Base-by-base conservation (phyloP, 257 asterid species). In the Penstemon eatonii region DNA sequence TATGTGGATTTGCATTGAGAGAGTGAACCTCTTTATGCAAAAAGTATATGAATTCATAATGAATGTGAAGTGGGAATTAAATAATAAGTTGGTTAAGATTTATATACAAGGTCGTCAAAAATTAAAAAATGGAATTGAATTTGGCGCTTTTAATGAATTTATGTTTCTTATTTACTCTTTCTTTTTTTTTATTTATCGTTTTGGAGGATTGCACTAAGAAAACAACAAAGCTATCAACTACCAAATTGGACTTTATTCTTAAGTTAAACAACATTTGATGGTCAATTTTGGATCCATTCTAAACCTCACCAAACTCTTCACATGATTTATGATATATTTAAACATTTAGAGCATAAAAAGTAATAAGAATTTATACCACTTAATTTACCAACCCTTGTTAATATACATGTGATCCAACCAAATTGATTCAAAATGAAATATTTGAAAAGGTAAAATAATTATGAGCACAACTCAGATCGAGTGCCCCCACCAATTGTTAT, bases 291-390 rank as follows among this genome's bases (percentile, higher is more conserved):
- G 42, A 53, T 18, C 18, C 39, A 13, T 2, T 11, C 4, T 67
- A 55, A 54, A 54, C 4, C 62, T 66, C 60, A 66, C 10, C 5
- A 66, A 67, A 67, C 43, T 19, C 41, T 3, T 39, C 12, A 13
- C 51, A 60, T 8, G 15, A 42, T 13, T 2, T 38, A 4, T 42
- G 39, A 41, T 42, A 7, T 8, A 60, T 60, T 37, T 38, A 40
- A 44, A 66, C n/a, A 19, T 2, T 8, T 4, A 3, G 42, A 7
- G 18, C 45, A 47, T 6, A 12, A 25, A 25, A 25, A 25, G 18
- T 62, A 3, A 37, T 46, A 45, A 63, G 68, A 19, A 42, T 15
- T 51, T 41, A 60, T 15, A 4, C 4, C 13, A 44, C 42, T 43
- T 56, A 6, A 64, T 64, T 15, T 47, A 63, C 10, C 51, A 38